Evolutionary conservation across 2,329 filamentous ascomycete genomes (phyloP).

Genomic region (Fusarium sp.): DNA sequence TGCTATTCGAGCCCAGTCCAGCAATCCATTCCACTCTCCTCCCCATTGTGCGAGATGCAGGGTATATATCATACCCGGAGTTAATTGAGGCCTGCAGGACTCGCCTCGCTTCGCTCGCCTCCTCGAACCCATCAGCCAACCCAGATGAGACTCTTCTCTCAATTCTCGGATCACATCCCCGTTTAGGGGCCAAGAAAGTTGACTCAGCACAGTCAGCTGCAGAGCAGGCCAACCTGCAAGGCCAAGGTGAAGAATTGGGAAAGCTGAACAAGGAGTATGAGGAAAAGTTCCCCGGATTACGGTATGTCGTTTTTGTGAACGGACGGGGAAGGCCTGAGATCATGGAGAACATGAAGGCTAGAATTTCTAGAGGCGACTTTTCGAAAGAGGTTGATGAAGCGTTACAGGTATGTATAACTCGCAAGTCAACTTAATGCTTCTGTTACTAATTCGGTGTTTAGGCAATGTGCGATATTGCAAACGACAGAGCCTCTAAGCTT

Average conservation of each 20-base stretch:
- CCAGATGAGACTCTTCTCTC: conserved; percentile 66
- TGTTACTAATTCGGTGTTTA: conserved; percentile 19
- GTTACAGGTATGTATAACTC: conserved; percentile 69
- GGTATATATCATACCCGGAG: conserved; percentile 73
- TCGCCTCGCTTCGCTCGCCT: conserved; percentile 69
- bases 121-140: conserved; percentile 59
- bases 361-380: conserved; percentile 76
- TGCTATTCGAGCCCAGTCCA: conserved; percentile 84
- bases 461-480: conserved; percentile 94
- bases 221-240: conserved; percentile 82
- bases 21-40: conserved; percentile 78
- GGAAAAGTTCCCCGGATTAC: conserved; percentile 78
- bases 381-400: conserved; percentile 75
- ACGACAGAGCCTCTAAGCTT: conserved; percentile 70
- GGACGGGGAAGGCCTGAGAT: conserved; percentile 77
- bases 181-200: conserved; percentile 82
- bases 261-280: conserved; percentile 83
- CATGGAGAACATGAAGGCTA: conserved; percentile 81
- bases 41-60: conserved; percentile 66
- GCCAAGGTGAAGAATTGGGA: conserved; percentile 68
- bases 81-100: conserved; percentile 74
- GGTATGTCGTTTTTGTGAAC: conserved; percentile 94
- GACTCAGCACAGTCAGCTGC: conserved; percentile 83
- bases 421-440: background rate
- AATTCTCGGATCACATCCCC: conserved; percentile 84